These are phyloP conservation scores for Salix purpurea DNA, from an alignment of 345 rosid genomes.

Conservation along the genomic window DNA sequence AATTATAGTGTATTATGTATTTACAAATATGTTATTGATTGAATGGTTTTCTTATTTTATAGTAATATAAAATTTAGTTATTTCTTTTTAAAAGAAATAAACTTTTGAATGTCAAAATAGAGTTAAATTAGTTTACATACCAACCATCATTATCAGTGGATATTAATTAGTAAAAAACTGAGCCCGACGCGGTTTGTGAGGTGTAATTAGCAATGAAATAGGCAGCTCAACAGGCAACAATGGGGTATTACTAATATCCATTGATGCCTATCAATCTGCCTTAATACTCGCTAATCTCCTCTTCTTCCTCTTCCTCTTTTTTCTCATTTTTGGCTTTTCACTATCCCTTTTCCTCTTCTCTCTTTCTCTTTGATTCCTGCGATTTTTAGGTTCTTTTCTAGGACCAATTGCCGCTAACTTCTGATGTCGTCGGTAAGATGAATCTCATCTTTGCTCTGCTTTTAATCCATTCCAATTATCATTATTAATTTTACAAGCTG, in stretches of 20 bases:
- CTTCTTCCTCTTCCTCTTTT: neutral
- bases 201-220: too few species aligned
- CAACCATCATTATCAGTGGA: too few species aligned
- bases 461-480: neutral
- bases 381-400: neutral
- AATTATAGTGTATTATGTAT: too few species aligned
- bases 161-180: too few species aligned
- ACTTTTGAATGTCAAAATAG: too few species aligned
- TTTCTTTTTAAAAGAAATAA: too few species aligned
- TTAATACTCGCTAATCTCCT: neutral
- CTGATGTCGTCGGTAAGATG: constrained; percentile 27
- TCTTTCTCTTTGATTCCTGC: neutral
- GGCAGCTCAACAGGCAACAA: neutral
- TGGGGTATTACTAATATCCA: neutral
- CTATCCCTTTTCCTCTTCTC: neutral
- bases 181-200: too few species aligned
- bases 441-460: neutral
- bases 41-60: too few species aligned
- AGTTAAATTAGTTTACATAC: too few species aligned
- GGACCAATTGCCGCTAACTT: neutral
- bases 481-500: neutral
- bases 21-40: too few species aligned
- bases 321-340: neutral
- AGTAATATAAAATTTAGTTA: too few species aligned
- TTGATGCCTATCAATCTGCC: constrained; percentile 1